phyloP scores from a whole-genome alignment of 2,329 filamentous ascomycete genomes.

The Trichoderma sp. region DNA sequence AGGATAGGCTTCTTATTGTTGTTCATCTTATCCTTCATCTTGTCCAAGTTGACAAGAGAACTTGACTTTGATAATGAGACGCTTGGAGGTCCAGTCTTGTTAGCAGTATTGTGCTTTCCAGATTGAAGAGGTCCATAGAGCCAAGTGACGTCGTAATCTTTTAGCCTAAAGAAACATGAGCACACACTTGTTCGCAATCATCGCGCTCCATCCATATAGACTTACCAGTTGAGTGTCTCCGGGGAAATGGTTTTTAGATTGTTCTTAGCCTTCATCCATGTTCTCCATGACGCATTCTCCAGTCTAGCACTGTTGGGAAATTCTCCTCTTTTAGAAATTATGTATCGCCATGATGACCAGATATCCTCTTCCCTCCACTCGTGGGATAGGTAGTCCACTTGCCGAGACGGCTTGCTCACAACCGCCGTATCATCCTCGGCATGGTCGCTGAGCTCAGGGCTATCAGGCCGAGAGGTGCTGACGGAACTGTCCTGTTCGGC shows the following conservation, averaged over 20 bases:
- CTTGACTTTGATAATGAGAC: slow-evolving; percentile 53
- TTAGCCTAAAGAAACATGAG: slow-evolving; percentile 67
- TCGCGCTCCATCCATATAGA: slow-evolving; percentile 1
- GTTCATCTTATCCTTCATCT: slow-evolving; percentile 48
- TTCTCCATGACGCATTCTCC: slow-evolving; percentile 96
- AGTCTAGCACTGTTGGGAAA: slow-evolving; percentile 80
- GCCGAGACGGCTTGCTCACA: slow-evolving; percentile 72
- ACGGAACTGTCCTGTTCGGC: slow-evolving; percentile 56
- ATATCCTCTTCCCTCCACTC: slow-evolving; percentile 95
- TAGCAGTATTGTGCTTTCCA: slow-evolving; percentile 57
- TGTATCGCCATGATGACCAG: slow-evolving; percentile 95
- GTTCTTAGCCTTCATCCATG: slow-evolving; percentile 92
- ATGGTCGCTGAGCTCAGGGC: slow-evolving; percentile 57
- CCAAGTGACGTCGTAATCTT: slow-evolving; percentile 97
- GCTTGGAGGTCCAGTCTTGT: slow-evolving; percentile 46
- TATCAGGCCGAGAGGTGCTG: slow-evolving; percentile 58
- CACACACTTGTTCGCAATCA: neutral
- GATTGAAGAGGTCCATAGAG: slow-evolving; percentile 90
- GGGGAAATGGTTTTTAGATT: slow-evolving; percentile 84
- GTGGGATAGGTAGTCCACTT: slow-evolving; percentile 95
- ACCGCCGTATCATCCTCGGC: slow-evolving; percentile 81
- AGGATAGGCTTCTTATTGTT: slow-evolving; percentile 81
- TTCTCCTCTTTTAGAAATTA: slow-evolving; percentile 74
- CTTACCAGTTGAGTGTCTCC: slow-evolving; percentile 90
- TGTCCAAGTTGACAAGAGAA: slow-evolving; percentile 66